Conservation (phyloP, 2,329 filamentous ascomycete species). For the Zymoseptoria pseudotritici region DNA sequence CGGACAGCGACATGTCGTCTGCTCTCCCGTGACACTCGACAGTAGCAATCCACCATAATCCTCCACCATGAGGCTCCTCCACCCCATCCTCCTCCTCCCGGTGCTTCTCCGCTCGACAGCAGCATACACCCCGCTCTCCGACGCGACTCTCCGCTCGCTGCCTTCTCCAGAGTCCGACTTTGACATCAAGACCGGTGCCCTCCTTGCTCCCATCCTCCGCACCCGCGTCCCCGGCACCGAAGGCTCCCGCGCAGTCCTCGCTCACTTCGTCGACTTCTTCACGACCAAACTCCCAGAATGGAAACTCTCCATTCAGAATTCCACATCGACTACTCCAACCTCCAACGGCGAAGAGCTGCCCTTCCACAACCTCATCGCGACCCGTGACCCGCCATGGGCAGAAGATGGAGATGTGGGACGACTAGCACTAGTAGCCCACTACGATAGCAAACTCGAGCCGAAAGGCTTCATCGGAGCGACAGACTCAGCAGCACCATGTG, state of each 20-base stretch:
- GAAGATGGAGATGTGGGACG: constrained; percentile 65
- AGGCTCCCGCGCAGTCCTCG: constrained; percentile 63
- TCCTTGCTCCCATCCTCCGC: constrained; percentile 80
- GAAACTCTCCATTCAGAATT: constrained; percentile 79
- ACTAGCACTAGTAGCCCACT: constrained; percentile 85
- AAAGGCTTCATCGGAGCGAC: constrained; percentile 87
- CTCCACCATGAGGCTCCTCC: constrained; percentile 17
- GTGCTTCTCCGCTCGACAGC: constrained; percentile 25
- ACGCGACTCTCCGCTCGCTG: constrained; percentile 64
- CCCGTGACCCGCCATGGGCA: constrained; percentile 79
- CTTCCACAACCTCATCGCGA: constrained; percentile 80
- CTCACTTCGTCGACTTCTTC: constrained; percentile 83
- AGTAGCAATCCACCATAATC: neutral
- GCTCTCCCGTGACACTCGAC: neutral
- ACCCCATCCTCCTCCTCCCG: constrained; percentile 21
- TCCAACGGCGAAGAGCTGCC: constrained; percentile 64
- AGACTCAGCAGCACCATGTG: constrained; percentile 89
- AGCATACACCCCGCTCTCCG: constrained; percentile 59
- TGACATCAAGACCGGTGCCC: constrained; percentile 64
- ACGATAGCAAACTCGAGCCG: constrained; percentile 75
- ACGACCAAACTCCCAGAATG: constrained; percentile 64
- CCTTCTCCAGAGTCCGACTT: constrained; percentile 62
- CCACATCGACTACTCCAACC: constrained; percentile 72
- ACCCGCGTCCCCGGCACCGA: constrained; percentile 83
- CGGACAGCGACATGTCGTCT: neutral